phyloP scores from a whole-genome alignment of 371 early-diverging fungal genomes.

The Nematocida parisii region DNA sequence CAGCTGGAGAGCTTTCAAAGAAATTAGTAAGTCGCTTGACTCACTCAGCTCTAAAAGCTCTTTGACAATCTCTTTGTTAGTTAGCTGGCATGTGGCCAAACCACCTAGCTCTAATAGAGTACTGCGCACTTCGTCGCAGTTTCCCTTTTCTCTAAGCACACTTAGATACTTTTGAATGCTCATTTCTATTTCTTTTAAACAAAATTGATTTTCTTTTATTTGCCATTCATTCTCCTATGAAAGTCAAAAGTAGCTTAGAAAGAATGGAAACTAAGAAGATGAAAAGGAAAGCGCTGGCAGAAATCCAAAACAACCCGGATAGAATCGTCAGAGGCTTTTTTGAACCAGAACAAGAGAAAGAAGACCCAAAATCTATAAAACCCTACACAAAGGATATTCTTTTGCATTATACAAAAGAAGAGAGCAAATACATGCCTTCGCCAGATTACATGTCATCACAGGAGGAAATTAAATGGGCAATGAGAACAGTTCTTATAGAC shows the following conservation, averaged over 20 bases:
- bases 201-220: constrained; percentile 63
- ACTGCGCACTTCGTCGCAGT: constrained; percentile 21
- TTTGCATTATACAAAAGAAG: constrained; percentile 36
- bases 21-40: constrained; percentile 53
- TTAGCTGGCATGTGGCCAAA: constrained; percentile 11
- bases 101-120: constrained; percentile 42
- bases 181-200: constrained; percentile 37
- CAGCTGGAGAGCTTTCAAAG: constrained; percentile 59
- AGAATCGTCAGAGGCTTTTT: neutral
- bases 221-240: constrained; percentile 48
- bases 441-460: constrained; percentile 77
- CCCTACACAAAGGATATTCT: constrained; percentile 60
- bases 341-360: neutral
- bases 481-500: constrained; percentile 82
- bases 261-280: constrained; percentile 21
- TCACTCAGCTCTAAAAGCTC: constrained; percentile 55
- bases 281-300: constrained; percentile 35
- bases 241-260: constrained; percentile 55
- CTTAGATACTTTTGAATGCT: constrained; percentile 34
- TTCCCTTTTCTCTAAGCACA: constrained; percentile 31
- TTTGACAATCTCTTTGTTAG: constrained; percentile 43
- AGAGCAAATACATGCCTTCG: constrained; percentile 7
- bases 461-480: constrained; percentile 81
- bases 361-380: constrained; percentile 50
- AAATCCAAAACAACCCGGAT: constrained; percentile 11